Base-by-base conservation (phyloP, 768 basidiomycete species). In the Rhodotorula sphaerocarpa region DNA sequence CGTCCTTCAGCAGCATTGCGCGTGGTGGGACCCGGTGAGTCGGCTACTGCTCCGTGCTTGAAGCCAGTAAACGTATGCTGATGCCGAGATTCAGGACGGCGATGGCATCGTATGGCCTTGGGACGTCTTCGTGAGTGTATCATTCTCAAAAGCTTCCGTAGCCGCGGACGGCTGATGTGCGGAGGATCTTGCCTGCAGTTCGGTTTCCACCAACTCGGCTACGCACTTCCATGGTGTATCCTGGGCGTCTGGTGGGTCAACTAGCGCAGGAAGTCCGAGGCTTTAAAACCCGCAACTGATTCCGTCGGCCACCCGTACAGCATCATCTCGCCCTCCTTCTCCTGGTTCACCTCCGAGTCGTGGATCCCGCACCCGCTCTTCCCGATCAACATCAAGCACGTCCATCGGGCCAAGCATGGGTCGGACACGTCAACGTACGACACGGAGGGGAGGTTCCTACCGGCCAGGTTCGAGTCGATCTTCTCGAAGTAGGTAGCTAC, bases 41-140 rank as follows among this genome's bases (percentile, higher is more conserved):
- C 31, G 3, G 20, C 27, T 43, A 20, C 27, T 27, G 9, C 28
- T 23, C 16, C 42, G 7, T n/a, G n/a, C 36, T 36, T 5, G 23
- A 25, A 28, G 27, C 27, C 10, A 15, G 23, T 54, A 11, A 50
- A 25, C 18, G 11, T 43, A 52, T 46, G 30, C n/a, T 53, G 20
- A 16, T n/a, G 18, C 36, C 41, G 41, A n/a, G n/a, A n/a, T 15
- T 28, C 53, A 55, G 53, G 58, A 60, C 28, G 55, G 63, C 4
- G 79, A 81, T 55, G 78, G 79, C 5, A 57, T 79, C 46, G 76
- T 81, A 52, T 80, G 76, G 76, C 79, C 79, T 3, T 54, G 67
- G 7, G 78, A 80, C 55, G 79, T 78, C 15, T 78, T 73, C 70
- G 36, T 39, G 16, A 39, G 36, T 10, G 10, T 39, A 9, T 16